Percentiles rank a stretch among this genome's conserved stretches.
Evolutionary conservation across 2,329 filamentous ascomycete species (phyloP).

Genomic region (Ophiocordyceps australis): DNA sequence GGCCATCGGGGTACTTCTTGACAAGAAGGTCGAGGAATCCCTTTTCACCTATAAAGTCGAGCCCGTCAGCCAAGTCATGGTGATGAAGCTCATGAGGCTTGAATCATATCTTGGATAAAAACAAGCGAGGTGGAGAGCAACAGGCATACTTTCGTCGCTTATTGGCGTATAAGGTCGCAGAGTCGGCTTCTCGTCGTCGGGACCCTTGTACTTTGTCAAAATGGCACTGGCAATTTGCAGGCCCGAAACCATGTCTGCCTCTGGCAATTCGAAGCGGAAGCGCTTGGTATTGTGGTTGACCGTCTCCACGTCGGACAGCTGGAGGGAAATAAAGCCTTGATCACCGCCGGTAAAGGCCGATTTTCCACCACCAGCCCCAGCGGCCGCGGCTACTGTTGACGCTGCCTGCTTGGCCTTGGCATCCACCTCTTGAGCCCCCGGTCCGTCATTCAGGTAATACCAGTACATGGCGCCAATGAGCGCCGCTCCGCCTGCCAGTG

Average conservation of each 20-base stretch:
- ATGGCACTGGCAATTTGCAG: slow-evolving; percentile 70
- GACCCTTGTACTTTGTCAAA: slow-evolving; percentile 79
- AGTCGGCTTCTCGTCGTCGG: slow-evolving; percentile 67
- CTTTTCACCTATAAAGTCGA: slow-evolving; percentile 35
- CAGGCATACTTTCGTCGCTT: slow-evolving; percentile 63
- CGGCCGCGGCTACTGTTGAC: no score
- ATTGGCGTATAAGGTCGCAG: slow-evolving; percentile 87
- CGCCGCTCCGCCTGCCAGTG: slow-evolving; percentile 38
- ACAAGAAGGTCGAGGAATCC: slow-evolving; percentile 80
- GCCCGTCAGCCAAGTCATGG: background rate
- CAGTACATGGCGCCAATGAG: slow-evolving; percentile 39
- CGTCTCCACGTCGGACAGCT: slow-evolving; percentile 58
- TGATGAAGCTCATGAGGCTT: background rate
- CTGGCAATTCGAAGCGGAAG: slow-evolving; percentile 73
- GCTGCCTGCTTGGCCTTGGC: slow-evolving; percentile 22
- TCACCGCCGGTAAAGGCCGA: slow-evolving; percentile 62
- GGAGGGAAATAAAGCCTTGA: slow-evolving; percentile 72
- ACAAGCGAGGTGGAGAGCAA: background rate
- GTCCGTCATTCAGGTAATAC: slow-evolving; percentile 34
- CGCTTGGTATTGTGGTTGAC: slow-evolving; percentile 94
- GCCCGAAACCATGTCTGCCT: slow-evolving; percentile 70
- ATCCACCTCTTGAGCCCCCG: slow-evolving; percentile 37
- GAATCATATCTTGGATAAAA: background rate
- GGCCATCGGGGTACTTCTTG: slow-evolving; percentile 79
- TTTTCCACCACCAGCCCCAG: slow-evolving; percentile 21